Conservation (phyloP, 2,329 filamentous ascomycete genomes). For the Xylariaceae sp. region DNA sequence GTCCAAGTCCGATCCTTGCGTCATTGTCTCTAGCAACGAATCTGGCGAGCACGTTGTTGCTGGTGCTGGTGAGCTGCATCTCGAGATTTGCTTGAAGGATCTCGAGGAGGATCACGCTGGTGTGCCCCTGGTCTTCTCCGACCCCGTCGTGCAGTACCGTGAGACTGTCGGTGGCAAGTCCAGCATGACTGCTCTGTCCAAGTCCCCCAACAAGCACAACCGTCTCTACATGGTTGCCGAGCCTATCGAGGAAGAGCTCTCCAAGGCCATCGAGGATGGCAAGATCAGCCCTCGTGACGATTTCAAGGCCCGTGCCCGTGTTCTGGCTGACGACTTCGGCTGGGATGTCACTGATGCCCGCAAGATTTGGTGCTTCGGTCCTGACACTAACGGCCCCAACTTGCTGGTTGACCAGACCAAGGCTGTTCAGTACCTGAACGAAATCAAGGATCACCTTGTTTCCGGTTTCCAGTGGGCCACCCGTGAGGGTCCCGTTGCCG, state of each 20-base stretch:
- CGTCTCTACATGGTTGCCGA: slow-evolving; percentile 94
- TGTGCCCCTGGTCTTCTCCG: slow-evolving; percentile 95
- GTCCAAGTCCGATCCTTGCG: slow-evolving; percentile 99
- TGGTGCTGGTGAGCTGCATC: slow-evolving; percentile 97
- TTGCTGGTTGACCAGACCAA: slow-evolving; percentile 99
- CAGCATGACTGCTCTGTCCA: slow-evolving; percentile 94
- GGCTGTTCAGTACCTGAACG: slow-evolving; percentile 99
- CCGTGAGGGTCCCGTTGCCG: slow-evolving; percentile 92
- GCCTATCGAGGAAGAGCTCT: slow-evolving; percentile 87
- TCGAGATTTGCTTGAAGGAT: slow-evolving; percentile 99
- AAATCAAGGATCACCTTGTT: slow-evolving; percentile 99
- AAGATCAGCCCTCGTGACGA: slow-evolving; percentile 95
- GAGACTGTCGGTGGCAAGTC: slow-evolving; percentile 84
- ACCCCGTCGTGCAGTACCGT: slow-evolving; percentile 98
- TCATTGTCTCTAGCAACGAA: slow-evolving; percentile 80
- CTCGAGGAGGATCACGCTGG: slow-evolving; percentile 98
- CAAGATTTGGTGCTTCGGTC: slow-evolving; percentile 99
- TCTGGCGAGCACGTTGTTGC: slow-evolving; percentile 99
- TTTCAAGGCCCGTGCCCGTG: slow-evolving; percentile 96
- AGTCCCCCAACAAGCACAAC: slow-evolving; percentile 99
- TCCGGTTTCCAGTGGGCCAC: slow-evolving; percentile 99
- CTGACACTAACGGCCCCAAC: slow-evolving; percentile 96
- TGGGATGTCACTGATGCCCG: slow-evolving; percentile 99
- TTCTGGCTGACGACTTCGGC: slow-evolving; percentile 92
- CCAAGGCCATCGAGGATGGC: slow-evolving; percentile 82